Base-by-base conservation (phyloP, 257 asterid species). In the Vinca minor region DNA sequence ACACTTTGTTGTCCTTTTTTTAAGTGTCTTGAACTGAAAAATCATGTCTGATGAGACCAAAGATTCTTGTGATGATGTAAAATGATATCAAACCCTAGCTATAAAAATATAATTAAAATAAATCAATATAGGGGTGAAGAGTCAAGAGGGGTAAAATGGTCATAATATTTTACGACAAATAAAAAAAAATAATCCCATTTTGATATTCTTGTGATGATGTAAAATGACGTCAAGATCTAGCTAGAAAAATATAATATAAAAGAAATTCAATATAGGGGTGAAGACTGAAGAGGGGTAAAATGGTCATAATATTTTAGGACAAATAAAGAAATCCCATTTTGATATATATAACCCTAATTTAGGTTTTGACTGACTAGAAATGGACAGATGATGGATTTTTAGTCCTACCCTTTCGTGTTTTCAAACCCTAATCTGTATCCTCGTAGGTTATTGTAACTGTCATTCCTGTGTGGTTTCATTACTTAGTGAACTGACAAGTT, bases 11-110 rank as follows among this genome's bases (percentile, higher is more conserved):
- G 78, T 75, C 81, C 64, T 70, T n/a, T n/a, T n/a, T n/a, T n/a
- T 35, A 72, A 70, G 78, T 64, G 68, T 28, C 35, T 49, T 59
- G 64, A 62, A 75, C 77, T 69, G 81, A 75, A 71, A 74, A 58
- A 74, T 78, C 76, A 70, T 65, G 74, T 77, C 81, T 73, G 89
- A 82, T 45, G 71, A 74, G 81, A 77, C 85, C 73, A 78, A 81
- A 87, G 87, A 84, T 83, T 79, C 89, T 53, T 66, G 55, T 71
- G 54, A 57, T 76, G 60, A 72, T 54, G 50, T 17, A 6, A 13
- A 18, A 42, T 39, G 29, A 61, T 31, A 53, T 67, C 65, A 39
- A 63, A 53, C 74, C 78, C 74, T 68, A 69, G 20, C n/a, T n/a
- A n/a, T n/a, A n/a, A n/a, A n/a, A n/a, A n/a, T n/a, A n/a, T n/a